These are phyloP conservation scores for Hypsizygus ulmarius DNA, from an alignment of 1,284 basidiomycete genomes.

Conservation along the genomic window DNA sequence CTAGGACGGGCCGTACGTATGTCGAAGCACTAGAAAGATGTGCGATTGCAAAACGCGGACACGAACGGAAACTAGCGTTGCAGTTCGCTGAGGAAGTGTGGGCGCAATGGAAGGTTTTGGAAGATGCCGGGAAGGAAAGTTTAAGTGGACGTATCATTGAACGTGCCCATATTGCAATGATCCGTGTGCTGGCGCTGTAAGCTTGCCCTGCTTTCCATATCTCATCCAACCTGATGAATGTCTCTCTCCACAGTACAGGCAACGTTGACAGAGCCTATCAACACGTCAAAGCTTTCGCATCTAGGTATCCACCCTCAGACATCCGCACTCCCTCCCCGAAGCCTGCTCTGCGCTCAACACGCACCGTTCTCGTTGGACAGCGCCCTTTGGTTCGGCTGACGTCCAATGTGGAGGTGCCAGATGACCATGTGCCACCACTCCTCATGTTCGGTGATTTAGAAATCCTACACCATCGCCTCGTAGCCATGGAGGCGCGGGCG, in stretches of 20 bases:
- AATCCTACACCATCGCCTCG: slow-evolving; percentile 61
- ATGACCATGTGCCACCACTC: slow-evolving; percentile 68
- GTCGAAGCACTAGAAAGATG: slow-evolving; percentile 71
- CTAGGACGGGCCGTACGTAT: slow-evolving; percentile 55
- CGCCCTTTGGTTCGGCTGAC: slow-evolving; percentile 67
- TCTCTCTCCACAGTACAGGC: slow-evolving; percentile 39
- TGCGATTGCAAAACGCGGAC: slow-evolving; percentile 38
- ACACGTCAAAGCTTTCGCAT: slow-evolving; percentile 53
- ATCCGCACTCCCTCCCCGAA: slow-evolving; percentile 40
- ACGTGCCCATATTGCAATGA: slow-evolving; percentile 60
- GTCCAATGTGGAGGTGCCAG: slow-evolving; percentile 50
- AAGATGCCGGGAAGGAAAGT: slow-evolving; percentile 31
- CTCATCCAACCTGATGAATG: not conserved
- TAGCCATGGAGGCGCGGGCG: slow-evolving; percentile 37
- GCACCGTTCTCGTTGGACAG: slow-evolving; percentile 46
- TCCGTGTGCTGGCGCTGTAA: slow-evolving; percentile 60
- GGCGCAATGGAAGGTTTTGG: slow-evolving; percentile 50
- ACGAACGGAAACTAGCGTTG: slow-evolving; percentile 46
- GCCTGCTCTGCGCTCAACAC: slow-evolving; percentile 49
- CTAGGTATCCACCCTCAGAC: slow-evolving; percentile 53
- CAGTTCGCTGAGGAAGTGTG: slow-evolving; percentile 58
- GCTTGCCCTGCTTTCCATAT: slow-evolving; percentile 25
- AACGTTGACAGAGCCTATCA: slow-evolving; percentile 51
- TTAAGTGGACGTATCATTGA: slow-evolving; percentile 56
- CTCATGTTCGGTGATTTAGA: slow-evolving; percentile 66